These are phyloP conservation scores for Sonneratia alba DNA, from an alignment of 345 rosid species.

Conservation along the genomic window DNA sequence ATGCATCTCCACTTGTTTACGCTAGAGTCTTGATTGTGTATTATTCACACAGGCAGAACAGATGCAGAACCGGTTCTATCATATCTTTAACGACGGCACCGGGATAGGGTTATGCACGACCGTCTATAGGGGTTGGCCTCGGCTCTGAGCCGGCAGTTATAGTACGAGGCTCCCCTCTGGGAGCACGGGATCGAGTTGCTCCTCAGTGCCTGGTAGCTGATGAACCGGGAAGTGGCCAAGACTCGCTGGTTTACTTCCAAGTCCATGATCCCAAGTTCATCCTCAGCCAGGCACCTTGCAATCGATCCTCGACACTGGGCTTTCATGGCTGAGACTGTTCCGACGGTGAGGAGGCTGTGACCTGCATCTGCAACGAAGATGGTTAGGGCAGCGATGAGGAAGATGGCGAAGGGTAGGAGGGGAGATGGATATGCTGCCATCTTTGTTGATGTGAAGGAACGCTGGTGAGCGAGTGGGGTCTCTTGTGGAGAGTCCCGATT, in stretches of 20 bases:
- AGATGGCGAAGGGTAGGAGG: slow-evolving; percentile 14
- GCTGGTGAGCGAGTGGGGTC: too few relatives aligned
- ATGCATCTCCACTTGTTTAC: too few relatives aligned
- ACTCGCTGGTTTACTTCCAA: slow-evolving; percentile 56
- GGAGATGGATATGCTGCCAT: slow-evolving; percentile 26
- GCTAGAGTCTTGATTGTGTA: too few relatives aligned
- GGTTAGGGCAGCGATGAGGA: slow-evolving; percentile 18
- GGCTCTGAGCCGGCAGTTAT: slow-evolving; percentile 67
- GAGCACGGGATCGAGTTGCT: slow-evolving; percentile 66
- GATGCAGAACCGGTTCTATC: slow-evolving; percentile 15
- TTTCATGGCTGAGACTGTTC: slow-evolving; percentile 20
- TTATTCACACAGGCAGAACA: neutral
- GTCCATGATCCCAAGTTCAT: slow-evolving; percentile 38
- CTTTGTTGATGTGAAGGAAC: neutral
- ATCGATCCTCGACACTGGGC: slow-evolving; percentile 42
- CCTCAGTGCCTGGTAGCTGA: slow-evolving; percentile 65
- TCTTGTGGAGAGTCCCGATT: too few relatives aligned
- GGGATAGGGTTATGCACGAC: slow-evolving; percentile 61
- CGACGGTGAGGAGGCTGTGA: slow-evolving; percentile 21
- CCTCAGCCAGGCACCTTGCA: slow-evolving; percentile 42
- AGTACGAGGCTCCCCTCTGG: slow-evolving; percentile 69
- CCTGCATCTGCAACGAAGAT: slow-evolving; percentile 15
- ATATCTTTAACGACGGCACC: slow-evolving; percentile 31
- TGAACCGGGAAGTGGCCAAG: slow-evolving; percentile 51
- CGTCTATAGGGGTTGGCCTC: slow-evolving; percentile 73